Base-by-base conservation (phyloP, 2,329 filamentous ascomycete species). In the Aspergillus sojae region DNA sequence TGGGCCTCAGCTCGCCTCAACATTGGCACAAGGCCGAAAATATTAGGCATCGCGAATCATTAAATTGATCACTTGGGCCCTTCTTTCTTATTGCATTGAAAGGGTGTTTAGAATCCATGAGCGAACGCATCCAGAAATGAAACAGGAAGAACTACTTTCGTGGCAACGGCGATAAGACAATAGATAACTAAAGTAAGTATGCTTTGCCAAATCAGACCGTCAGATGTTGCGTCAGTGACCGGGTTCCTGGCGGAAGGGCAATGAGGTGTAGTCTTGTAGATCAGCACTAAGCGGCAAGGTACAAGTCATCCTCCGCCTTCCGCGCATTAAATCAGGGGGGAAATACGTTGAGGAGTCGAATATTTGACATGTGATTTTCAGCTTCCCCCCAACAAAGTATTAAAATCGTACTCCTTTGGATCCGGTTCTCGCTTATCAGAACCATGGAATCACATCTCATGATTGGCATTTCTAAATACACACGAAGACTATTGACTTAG, bases 331-430 rank as follows among this genome's bases (percentile, higher is more conserved):
- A 21, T 55, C 30, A 55, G 41, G 52, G 46, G 45, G 30, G 2
- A 53, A 30, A 48, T 34, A 48, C 30, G 63, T 62, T 62, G 61
- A 57, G 32, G 32, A 34, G 58, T 34, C 19, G 32, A 4, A 14
- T 26, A 36, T 9, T 28, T 52, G 59, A 57, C 68, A 70, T 70
- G 68, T 70, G 68, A 70, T 68, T 63, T 30, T 41, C 61, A 55
- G 60, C 55, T 57, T 4, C 48, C 56, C 66, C 65, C 63, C 63
- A 67, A 68, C 62, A 62, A 68, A 55, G 28, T 34, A 54, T 11
- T 19, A 6, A 36, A 16, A 26, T 48, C 43, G 12, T 14, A 23
- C n/a, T 23, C 19, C 43, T 23, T 12, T 46, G n/a, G 45, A 26
- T 7, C 21, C 12, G 21, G 21, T 48, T 28, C 7, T 30, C 46